Base-by-base conservation (phyloP, 495 filamentous ascomycete genomes). In the Penicillium coprophilum region DNA sequence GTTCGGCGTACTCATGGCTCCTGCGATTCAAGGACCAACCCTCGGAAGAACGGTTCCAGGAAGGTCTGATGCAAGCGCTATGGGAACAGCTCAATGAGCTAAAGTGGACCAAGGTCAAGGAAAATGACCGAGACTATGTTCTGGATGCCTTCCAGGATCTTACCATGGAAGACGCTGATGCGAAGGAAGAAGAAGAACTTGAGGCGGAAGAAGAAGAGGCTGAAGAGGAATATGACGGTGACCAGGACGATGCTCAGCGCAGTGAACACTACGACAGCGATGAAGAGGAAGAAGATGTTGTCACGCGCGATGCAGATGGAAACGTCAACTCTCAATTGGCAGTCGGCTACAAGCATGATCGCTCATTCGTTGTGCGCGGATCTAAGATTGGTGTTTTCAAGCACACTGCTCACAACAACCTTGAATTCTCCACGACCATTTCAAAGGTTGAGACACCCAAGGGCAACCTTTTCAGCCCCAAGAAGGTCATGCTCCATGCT, bases 301-400 rank as follows among this genome's bases (percentile, higher is more conserved):
- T 86, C 6, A 83, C 80, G 10, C 76, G 80, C 47, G 83, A 87
- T 38, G 77, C 86, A 54, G 94, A 96, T 69, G 86, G 87, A 21
- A 88, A 94, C 54, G 84, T 91, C 64, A 98, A 98, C 76, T 96
- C 92, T 19, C 90, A 93, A 68, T 80, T 98, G 23, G 95, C 95
- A n/a, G 94, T 98, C 47, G 94, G 95, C 28, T 97, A 96, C 78
- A 98, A 97, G 76, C 88, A 96, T 61, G 95, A 98, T 64, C 83
- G 95, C 24, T 96, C 92, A 2, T 98, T 97, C 55, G 94, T 98
- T 44, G 91, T 98, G 20, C 88, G 94, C 56, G 94, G 94, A 31
- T 91, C 90, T 60, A 96, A 96, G 80, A 98, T 98, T 67, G 94
- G 94, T 50, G 95, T 97, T 28, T 98, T 98, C 82, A 97, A 96